Conservation (phyloP, 441 rosid genomes). For the Jatropha podagrica region DNA sequence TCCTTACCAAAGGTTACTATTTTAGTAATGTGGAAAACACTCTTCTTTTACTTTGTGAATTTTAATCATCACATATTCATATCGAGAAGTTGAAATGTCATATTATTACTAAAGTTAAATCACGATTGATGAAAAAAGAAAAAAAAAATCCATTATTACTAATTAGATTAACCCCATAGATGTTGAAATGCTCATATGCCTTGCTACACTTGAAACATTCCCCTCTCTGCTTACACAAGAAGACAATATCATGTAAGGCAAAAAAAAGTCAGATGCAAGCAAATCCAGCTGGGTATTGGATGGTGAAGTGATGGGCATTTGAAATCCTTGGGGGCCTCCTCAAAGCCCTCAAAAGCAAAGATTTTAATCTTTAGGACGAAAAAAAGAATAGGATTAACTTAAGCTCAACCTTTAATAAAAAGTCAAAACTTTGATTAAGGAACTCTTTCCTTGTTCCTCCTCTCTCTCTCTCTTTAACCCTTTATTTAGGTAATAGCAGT, state of each 20-base stretch:
- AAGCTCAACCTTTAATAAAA: background rate
- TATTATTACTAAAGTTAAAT: no score
- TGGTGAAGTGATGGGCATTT: background rate
- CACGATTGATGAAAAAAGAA: no score
- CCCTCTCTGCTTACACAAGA: background rate
- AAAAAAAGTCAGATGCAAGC: background rate
- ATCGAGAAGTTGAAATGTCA: no score
- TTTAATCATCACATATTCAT: no score
- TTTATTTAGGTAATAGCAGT: background rate
- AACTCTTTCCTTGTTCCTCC: background rate
- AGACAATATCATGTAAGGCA: background rate
- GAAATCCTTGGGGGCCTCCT: constrained; percentile 4
- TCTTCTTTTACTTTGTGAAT: no score
- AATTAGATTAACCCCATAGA: no score
- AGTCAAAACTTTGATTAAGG: background rate
- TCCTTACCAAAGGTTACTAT: background rate
- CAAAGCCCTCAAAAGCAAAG: background rate
- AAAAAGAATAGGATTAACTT: background rate
- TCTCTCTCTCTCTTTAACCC: background rate
- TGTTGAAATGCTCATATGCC: background rate
- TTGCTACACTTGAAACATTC: background rate
- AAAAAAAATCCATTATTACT: no score
- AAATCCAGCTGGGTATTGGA: constrained; percentile 6
- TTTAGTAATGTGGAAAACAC: background rate
- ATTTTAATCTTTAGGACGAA: background rate